Percentiles rank a stretch among this genome's conserved stretches.
These are phyloP conservation scores for Eurotiales sp. DNA, from an alignment of 2,329 filamentous ascomycete species.

Conservation along the genomic window DNA sequence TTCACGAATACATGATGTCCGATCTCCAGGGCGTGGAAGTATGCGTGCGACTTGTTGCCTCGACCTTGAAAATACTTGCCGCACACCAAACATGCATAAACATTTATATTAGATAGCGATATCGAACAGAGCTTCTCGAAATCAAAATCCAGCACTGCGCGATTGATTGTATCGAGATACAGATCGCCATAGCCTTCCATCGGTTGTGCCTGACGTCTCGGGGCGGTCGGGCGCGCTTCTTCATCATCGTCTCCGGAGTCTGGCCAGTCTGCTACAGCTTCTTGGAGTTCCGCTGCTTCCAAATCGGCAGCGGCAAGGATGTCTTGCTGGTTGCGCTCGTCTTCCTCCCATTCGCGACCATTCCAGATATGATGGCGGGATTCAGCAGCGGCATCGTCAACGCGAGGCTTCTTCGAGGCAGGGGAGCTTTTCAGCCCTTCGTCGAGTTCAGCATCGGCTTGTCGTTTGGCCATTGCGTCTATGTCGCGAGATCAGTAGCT, in stretches of 20 bases:
- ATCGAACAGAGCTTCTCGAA: slow-evolving; percentile 98
- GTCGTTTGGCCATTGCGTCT: slow-evolving; percentile 43
- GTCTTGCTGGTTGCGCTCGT: slow-evolving; percentile 33
- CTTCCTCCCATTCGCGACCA: slow-evolving; percentile 31
- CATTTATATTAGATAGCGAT: slow-evolving; percentile 95
- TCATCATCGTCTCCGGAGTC: slow-evolving; percentile 35
- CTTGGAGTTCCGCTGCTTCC: slow-evolving; percentile 57
- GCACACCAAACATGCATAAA: slow-evolving; percentile 95
- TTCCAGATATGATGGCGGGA: slow-evolving; percentile 25
- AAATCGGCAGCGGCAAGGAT: slow-evolving; percentile 60
- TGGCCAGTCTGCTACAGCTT: slow-evolving; percentile 26
- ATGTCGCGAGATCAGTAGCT: too few relatives aligned
- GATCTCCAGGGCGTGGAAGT: slow-evolving; percentile 93
- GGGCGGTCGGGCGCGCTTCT: slow-evolving; percentile 35
- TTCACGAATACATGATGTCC: slow-evolving; percentile 98
- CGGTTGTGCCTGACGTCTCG: slow-evolving; percentile 68
- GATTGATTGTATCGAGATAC: slow-evolving; percentile 95
- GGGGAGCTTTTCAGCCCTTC: slow-evolving; percentile 36
- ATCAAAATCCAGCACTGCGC: slow-evolving; percentile 90
- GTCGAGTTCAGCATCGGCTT: slow-evolving; percentile 43
- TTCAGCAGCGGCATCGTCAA: slow-evolving; percentile 33
- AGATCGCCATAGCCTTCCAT: slow-evolving; percentile 89
- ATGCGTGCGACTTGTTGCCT: slow-evolving; percentile 90
- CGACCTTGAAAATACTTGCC: slow-evolving; percentile 97
- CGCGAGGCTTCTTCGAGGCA: slow-evolving; percentile 42